Conservation (phyloP, 306 rosid species). For the Purshia tridentata region DNA sequence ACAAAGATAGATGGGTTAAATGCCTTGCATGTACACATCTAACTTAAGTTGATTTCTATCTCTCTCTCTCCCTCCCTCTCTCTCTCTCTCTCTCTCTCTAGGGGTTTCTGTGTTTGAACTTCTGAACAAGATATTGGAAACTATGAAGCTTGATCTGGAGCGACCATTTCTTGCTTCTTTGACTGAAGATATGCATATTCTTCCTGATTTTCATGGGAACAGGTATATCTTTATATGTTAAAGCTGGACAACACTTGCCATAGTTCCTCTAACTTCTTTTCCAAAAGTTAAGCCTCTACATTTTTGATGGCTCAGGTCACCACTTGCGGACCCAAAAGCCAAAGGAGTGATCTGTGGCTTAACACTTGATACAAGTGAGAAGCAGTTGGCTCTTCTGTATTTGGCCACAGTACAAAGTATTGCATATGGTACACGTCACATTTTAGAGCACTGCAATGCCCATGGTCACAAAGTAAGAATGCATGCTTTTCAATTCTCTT, state of each 20-base stretch:
- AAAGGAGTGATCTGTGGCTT: constrained; percentile 87
- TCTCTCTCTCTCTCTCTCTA: constrained; percentile 35
- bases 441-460: constrained; percentile 90
- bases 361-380: constrained; percentile 85
- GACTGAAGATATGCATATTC: constrained; percentile 79
- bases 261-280: constrained; percentile 18
- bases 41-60: constrained; percentile 17
- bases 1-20: neutral
- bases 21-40: neutral
- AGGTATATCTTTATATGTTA: constrained; percentile 48
- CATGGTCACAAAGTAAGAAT: constrained; percentile 91
- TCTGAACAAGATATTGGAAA: constrained; percentile 73
- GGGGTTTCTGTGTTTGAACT: constrained; percentile 76
- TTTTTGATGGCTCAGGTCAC: constrained; percentile 65
- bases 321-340: constrained; percentile 89
- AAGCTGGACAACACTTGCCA: constrained; percentile 20
- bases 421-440: constrained; percentile 96
- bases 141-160: constrained; percentile 54
- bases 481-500: neutral
- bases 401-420: constrained; percentile 87
- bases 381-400: constrained; percentile 76
- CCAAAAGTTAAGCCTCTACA: constrained; percentile 31
- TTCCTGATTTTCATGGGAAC: constrained; percentile 97
- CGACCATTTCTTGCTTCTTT: constrained; percentile 72
- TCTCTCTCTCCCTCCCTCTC: constrained; percentile 26